Percentiles rank a stretch among this genome's conserved stretches.
These are phyloP conservation scores for Sicyos edulis DNA, from an alignment of 306 rosid genomes.

Conservation along the genomic window DNA sequence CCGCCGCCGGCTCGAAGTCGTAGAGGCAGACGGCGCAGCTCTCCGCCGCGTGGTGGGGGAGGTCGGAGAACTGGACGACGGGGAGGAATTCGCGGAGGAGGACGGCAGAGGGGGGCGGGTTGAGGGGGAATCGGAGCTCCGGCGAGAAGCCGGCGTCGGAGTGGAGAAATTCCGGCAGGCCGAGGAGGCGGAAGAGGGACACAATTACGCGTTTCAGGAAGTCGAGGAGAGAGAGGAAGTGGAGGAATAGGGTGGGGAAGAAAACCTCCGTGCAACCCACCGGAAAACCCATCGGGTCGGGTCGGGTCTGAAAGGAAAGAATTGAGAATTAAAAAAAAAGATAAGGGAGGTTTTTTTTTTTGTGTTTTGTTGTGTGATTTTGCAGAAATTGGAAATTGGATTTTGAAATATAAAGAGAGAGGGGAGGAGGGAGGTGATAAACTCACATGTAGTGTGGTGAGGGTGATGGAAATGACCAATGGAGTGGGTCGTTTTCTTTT, in stretches of 20 bases:
- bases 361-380: background rate
- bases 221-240: conserved; percentile 51
- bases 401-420: background rate
- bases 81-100: conserved; percentile 72
- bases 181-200: conserved; percentile 51
- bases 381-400: too few species aligned
- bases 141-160: conserved; percentile 41
- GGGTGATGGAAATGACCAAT: conserved; percentile 18
- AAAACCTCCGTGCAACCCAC: conserved; percentile 62
- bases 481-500: background rate
- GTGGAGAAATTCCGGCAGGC: conserved; percentile 60
- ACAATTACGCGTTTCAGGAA: conserved; percentile 45
- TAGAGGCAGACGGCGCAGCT: conserved; percentile 73
- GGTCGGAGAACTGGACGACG: conserved; percentile 36
- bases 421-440: conserved; percentile 8
- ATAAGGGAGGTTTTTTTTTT: background rate
- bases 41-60: conserved; percentile 29
- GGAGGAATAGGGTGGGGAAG: conserved; percentile 57
- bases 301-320: background rate
- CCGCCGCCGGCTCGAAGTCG: conserved; percentile 60
- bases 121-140: conserved; percentile 25
- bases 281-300: conserved; percentile 66
- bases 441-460: background rate
- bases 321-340: background rate
- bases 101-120: conserved; percentile 48